Base-by-base conservation (phyloP, 1,139 yeast genomes). In the Groenewaldozyma auringiensis region DNA sequence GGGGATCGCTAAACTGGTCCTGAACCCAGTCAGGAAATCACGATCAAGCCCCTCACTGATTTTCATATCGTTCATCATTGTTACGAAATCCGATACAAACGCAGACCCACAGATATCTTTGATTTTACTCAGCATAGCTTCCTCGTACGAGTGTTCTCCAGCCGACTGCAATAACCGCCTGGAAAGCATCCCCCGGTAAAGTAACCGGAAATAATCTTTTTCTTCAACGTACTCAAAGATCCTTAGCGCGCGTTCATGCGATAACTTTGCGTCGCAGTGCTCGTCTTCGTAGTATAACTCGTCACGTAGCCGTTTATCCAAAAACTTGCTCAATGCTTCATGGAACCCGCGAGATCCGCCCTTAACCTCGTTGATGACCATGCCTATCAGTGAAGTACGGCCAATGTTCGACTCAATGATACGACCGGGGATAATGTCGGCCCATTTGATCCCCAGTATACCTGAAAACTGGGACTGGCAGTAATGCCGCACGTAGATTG, bases 1-100 rank as follows among this genome's bases (percentile, higher is more conserved):
- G 37, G 14, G 46, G 43, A 36, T 31, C 2, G 4, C 4, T 27
- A 22, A 40, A 48, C 49, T 13, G 47, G 47, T 37, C 52, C 49
- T 45, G 60, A 61, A 46, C 27, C 54, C 56, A 4, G 52, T 49
- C 49, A 50, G 43, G 29, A 48, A 46, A 21, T 49, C 53, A 8
- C 11, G 6, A 25, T 25, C 11, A 11, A 11, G 6, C 29, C 11
- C 29, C 40, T 52, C 50, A 3, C 67, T 62, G 4, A 48, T 42
- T 29, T 50, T 52, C 37, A 66, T 50, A 44, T 69, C 73, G 29
- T 58, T 55, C 40, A 67, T 52, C 73, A 69, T 69, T 11, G 59
- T 58, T 21, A 56, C 60, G 18, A 68, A 48, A 4, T 62, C 57
- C 13, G 58, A 54, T 1, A 65, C 55, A 29, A 60, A 54, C 13